A percentile compares a stretch with the other conserved stretches of the same genome.
Conservation (phyloP, 2,329 filamentous ascomycete species). For the Zymoseptoria brevis region DNA sequence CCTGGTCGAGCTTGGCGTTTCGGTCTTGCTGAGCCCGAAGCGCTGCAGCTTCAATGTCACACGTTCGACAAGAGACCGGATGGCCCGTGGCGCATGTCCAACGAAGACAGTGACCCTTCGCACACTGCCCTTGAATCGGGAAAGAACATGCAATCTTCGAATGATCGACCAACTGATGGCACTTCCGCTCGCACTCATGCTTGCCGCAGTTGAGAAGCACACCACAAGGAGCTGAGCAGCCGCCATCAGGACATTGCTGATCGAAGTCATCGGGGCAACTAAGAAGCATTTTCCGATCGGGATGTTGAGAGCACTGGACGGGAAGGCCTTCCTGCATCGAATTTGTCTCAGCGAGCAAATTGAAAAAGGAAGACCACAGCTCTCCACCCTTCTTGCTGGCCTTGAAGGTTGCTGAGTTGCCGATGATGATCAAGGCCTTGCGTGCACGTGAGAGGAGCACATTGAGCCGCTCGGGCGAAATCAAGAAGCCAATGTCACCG, state of each 20-base stretch:
- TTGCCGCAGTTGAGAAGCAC: conserved; percentile 46
- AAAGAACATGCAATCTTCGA: conserved; percentile 43
- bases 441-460: conserved; percentile 59
- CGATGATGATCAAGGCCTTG: conserved; percentile 65
- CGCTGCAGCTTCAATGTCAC: conserved; percentile 44
- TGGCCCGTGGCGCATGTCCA: conserved; percentile 40
- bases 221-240: conserved; percentile 55
- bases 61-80: conserved; percentile 42
- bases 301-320: conserved; percentile 54
- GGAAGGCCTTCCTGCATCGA: conserved; percentile 49
- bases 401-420: conserved; percentile 42
- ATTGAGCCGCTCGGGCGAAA: conserved; percentile 59
- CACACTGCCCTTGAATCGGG: conserved; percentile 43
- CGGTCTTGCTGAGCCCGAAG: conserved; percentile 37
- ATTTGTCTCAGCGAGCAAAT: conserved; percentile 15
- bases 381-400: conserved; percentile 10
- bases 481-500: conserved; percentile 56
- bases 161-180: conserved; percentile 56
- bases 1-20: conserved; percentile 46
- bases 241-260: conserved; percentile 57
- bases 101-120: conserved; percentile 43
- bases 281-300: conserved; percentile 42
- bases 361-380: conserved; percentile 16
- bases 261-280: conserved; percentile 51
- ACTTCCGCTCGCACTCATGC: conserved; percentile 53